Conservation (phyloP, 163 green algal genomes). For the Trebouxiophyceae sp. region DNA sequence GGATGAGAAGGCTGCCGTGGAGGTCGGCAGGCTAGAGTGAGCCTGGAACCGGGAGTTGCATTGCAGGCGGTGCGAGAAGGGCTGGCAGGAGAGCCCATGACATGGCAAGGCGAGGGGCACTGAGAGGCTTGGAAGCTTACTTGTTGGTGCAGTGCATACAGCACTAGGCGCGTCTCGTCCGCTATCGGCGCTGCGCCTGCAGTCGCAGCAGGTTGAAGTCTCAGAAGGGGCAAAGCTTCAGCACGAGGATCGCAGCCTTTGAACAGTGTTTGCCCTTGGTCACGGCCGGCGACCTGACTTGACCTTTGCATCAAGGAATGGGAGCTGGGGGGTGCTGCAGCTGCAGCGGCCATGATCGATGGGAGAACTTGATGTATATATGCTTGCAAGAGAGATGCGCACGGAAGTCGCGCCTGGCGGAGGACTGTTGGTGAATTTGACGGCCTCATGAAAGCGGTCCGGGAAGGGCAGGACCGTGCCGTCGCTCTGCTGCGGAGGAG, state of each 20-base stretch:
- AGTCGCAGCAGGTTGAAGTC: too few relatives aligned
- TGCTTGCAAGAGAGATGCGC: too few relatives aligned
- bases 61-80: too few relatives aligned
- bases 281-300: background rate
- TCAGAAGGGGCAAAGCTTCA: too few relatives aligned
- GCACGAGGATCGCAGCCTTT: background rate
- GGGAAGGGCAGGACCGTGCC: conserved; percentile 56
- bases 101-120: too few relatives aligned
- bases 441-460: conserved; percentile 64
- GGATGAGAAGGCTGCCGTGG: background rate
- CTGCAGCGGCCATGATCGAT: background rate
- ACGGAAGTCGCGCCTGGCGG: conserved; percentile 15
- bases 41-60: conserved; percentile 30
- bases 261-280: background rate
- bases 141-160: conserved; percentile 70
- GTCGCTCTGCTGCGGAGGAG: too few relatives aligned
- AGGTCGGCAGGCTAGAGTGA: background rate
- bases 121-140: too few relatives aligned
- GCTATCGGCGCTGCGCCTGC: conserved; percentile 25
- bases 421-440: conserved; percentile 26
- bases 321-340: background rate
- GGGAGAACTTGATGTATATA: background rate
- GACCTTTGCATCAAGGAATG: background rate
- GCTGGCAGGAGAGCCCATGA: too few relatives aligned
- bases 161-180: conserved; percentile 52